phyloP scores from a whole-genome alignment of 768 basidiomycete genomes.

The Phylloporus arenicola region DNA sequence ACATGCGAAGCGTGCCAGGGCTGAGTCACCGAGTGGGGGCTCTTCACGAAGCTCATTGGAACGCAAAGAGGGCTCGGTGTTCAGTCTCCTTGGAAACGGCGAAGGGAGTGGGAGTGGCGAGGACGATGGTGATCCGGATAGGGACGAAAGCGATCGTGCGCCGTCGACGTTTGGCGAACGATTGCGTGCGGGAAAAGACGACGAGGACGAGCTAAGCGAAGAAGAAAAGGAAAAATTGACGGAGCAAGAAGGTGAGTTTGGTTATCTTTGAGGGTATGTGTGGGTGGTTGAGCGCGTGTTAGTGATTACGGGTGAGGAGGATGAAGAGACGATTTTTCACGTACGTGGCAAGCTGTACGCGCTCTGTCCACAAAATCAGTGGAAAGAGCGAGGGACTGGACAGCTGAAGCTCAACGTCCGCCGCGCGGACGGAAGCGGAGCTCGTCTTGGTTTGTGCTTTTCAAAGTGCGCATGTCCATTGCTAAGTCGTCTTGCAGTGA shows the following conservation, averaged over 20 bases:
- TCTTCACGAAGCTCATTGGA: slow-evolving; percentile 44
- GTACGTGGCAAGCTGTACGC: slow-evolving; percentile 72
- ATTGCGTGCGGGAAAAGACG: slow-evolving; percentile 57
- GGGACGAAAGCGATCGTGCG: slow-evolving; percentile 29
- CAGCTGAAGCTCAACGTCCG: slow-evolving; percentile 63
- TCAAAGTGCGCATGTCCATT: background rate
- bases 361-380: slow-evolving; percentile 51
- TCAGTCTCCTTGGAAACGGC: slow-evolving; percentile 35
- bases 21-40: slow-evolving; percentile 43
- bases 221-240: slow-evolving; percentile 45
- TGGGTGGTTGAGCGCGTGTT: background rate
- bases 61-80: slow-evolving; percentile 24
- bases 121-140: slow-evolving; percentile 38
- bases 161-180: slow-evolving; percentile 56
- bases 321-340: slow-evolving; percentile 71
- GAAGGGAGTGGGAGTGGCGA: slow-evolving; percentile 35
- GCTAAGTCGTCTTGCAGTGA: slow-evolving; percentile 44
- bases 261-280: background rate
- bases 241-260: slow-evolving; percentile 60
- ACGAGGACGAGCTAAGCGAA: slow-evolving; percentile 44
- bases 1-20: slow-evolving; percentile 50
- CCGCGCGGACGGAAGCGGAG: slow-evolving; percentile 58
- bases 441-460: slow-evolving; percentile 52
- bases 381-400: slow-evolving; percentile 78
- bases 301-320: slow-evolving; percentile 80